Conservation (phyloP, 331 rosid genomes). For the Rosa hybrid region DNA sequence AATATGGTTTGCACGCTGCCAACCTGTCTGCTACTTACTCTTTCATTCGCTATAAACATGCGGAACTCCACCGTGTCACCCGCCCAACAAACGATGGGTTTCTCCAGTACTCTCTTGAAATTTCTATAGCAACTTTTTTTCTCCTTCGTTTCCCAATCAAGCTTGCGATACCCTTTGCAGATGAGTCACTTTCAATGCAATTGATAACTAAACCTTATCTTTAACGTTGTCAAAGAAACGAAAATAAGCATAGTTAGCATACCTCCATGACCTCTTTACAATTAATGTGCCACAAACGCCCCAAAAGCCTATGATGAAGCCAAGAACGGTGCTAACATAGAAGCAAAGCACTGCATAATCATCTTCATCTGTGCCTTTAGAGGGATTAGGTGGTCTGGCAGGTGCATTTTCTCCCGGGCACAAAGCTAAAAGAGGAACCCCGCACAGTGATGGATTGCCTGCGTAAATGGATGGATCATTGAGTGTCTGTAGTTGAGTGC, state of each 20-base stretch:
- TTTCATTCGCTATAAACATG: no score
- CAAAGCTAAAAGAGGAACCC: neutral
- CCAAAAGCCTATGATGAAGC: conserved; percentile 16
- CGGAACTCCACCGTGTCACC: neutral
- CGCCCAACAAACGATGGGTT: neutral
- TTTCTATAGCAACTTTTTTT: no score
- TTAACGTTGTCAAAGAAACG: conserved; percentile 1
- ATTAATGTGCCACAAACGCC: neutral
- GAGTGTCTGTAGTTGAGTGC: neutral
- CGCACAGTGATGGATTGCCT: neutral
- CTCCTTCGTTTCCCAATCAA: neutral
- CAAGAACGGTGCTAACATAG: neutral
- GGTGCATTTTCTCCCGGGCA: neutral
- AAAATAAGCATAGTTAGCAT: conserved; percentile 9
- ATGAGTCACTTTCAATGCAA: neutral
- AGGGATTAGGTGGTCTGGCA: neutral
- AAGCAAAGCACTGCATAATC: neutral
- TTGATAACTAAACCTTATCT: neutral
- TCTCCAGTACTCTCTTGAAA: neutral
- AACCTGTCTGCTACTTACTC: no score
- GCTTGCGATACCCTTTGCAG: neutral
- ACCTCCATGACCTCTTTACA: conserved; percentile 15
- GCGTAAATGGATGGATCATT: neutral
- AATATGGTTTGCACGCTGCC: no score
- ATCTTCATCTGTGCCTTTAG: neutral